Conservation (phyloP, 768 basidiomycete species). For the Suillus clintonianus region DNA sequence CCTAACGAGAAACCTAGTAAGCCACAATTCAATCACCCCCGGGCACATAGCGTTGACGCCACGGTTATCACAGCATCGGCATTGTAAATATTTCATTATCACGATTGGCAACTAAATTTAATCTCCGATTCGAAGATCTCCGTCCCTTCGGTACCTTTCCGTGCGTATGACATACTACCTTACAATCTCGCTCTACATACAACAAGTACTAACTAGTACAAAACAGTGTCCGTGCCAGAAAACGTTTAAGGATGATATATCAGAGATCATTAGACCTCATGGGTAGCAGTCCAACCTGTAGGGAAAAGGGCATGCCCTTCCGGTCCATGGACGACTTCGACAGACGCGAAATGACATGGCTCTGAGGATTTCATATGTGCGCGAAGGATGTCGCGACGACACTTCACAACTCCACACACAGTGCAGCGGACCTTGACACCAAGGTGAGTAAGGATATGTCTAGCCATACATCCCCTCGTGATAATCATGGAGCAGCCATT, state of each 20-base stretch:
- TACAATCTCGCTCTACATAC: neutral
- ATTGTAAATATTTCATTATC: neutral
- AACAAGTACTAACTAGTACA: neutral
- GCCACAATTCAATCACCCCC: too few species aligned
- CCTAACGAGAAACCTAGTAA: too few species aligned
- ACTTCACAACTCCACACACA: neutral
- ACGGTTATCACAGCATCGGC: too few species aligned
- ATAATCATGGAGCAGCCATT: neutral
- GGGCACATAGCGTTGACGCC: neutral
- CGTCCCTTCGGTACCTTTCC: neutral
- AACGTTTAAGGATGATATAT: neutral
- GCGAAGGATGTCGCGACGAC: neutral
- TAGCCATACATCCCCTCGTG: slow-evolving; percentile 1
- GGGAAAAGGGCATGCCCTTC: neutral
- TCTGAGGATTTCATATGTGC: neutral
- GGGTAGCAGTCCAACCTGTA: neutral
- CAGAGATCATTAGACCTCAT: neutral
- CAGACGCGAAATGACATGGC: neutral
- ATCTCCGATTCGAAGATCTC: neutral
- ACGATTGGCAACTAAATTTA: neutral
- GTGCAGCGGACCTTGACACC: slow-evolving; percentile 1
- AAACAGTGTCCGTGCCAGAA: neutral
- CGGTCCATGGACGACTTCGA: neutral
- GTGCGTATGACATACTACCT: neutral
- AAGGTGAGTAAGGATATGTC: slow-evolving; percentile 9